Evolutionary conservation across 2,329 filamentous ascomycete species (phyloP).

Genomic region (Pleoardoris graminearum): DNA sequence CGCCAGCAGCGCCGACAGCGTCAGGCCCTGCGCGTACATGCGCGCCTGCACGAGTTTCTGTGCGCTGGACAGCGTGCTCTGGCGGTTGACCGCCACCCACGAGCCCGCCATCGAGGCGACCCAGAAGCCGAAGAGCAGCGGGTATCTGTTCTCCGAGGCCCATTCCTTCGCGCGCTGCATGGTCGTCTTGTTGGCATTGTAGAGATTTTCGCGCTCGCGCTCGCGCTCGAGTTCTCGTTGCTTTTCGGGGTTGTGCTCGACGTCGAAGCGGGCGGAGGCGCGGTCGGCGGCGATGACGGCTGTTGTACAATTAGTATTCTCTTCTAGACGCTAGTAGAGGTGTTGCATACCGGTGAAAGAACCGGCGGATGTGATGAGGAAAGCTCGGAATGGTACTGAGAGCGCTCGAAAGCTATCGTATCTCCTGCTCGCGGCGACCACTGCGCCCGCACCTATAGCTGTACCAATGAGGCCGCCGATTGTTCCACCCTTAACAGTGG

Average conservation of each 20-base stretch:
- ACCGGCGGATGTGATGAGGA: slow-evolving; percentile 78
- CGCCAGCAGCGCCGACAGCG: slow-evolving; percentile 79
- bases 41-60: slow-evolving; percentile 95
- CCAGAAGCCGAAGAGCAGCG: slow-evolving; percentile 82
- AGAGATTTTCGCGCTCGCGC: slow-evolving; percentile 38
- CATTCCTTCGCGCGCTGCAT: slow-evolving; percentile 69
- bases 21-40: slow-evolving; percentile 90
- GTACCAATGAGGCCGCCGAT: slow-evolving; percentile 73
- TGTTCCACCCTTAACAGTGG: slow-evolving; percentile 77
- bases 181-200: slow-evolving; percentile 59
- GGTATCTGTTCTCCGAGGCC: slow-evolving; percentile 80
- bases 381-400: slow-evolving; percentile 86
- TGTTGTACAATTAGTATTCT: slow-evolving; percentile 23
- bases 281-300: slow-evolving; percentile 82
- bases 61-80: slow-evolving; percentile 70
- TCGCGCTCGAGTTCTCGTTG: slow-evolving; percentile 35
- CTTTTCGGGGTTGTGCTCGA: slow-evolving; percentile 63
- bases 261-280: slow-evolving; percentile 72
- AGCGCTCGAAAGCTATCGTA: slow-evolving; percentile 79
- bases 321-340: neutral
- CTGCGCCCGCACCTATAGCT: slow-evolving; percentile 66
- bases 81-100: slow-evolving; percentile 75
- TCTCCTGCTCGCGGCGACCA: slow-evolving; percentile 68
- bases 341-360: slow-evolving; percentile 70
- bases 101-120: slow-evolving; percentile 76